Evolutionary conservation across 148 eudicot genomes (phyloP), one percentile per base, ranked within the genome.

Genomic region (Gaultheria prostrata): DNA sequence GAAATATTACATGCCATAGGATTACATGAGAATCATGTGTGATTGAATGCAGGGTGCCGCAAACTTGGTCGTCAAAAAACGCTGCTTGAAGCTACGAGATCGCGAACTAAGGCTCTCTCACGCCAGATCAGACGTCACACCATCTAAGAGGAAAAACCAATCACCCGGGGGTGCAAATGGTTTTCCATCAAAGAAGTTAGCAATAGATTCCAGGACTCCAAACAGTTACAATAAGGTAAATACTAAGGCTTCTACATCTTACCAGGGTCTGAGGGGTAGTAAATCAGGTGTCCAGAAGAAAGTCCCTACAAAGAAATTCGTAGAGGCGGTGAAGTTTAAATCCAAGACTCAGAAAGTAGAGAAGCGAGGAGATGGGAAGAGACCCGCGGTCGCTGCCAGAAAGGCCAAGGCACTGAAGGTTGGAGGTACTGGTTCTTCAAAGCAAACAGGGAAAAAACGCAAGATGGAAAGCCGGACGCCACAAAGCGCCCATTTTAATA

Each of bases 331-430:
- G n/a, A 84, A 85, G 63, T 78, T 87, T 0, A 88, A 87, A 75
- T 67, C 92, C 15, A 84, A 74, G 54, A 45, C 43, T 53, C 86
- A 88, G 78, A 80, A 69, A 26, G 85, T 71, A 10, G 89, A 86
- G 59, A 85, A 86, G 61, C 82, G 81, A 5, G 89, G 86, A 26
- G 91, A 6, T 17, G 84, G 84, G 24, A 97, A 97, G 88, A 89
- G 99, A 84, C 99, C 99, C 5, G 72, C 98, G 2, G 99, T 97
- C 35, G 94, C 95, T 18, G 97, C 97, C 45, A 86, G 99, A 81
- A 97, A 93, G 89, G 93, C 93, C 54, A 87, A 87, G 39, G 94
- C 88, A 17, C 43, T 85, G 21, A 83, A 53, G 83, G 81, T 87
- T 76, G 87, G 88, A 75, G 46, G 78, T 10, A n/a, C n/a, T n/a